Conservation (phyloP, 768 basidiomycete species). For the Tulasnella sp. region DNA sequence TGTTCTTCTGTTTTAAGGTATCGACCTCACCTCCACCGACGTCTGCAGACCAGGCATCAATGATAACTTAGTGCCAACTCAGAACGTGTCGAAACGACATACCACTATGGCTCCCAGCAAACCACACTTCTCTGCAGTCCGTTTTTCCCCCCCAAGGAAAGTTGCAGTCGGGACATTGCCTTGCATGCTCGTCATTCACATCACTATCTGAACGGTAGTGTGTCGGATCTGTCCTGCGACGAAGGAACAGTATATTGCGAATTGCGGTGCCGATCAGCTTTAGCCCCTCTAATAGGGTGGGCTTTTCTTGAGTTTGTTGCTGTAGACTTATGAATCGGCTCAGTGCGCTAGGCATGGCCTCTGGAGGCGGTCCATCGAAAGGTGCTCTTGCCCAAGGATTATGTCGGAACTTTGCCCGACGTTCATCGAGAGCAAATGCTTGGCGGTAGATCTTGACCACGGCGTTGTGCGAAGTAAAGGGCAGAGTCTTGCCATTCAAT, state of each 20-base stretch:
- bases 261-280: not conserved
- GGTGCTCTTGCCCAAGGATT: slow-evolving; percentile 1
- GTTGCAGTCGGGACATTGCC: not conserved
- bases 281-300: not conserved
- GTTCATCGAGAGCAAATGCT: slow-evolving; percentile 22
- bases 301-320: not conserved
- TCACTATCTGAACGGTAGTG: not conserved
- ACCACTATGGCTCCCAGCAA: slow-evolving; percentile 32
- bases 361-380: not conserved
- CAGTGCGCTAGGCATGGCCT: not conserved
- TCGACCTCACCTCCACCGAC: not conserved
- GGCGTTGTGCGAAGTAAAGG: slow-evolving; percentile 23
- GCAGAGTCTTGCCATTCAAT: slow-evolving; percentile 21
- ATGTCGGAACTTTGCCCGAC: slow-evolving; percentile 9
- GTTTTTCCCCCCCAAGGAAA: not conserved
- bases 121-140: slow-evolving; percentile 60
- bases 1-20: not conserved
- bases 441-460: slow-evolving; percentile 25
- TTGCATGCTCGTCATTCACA: not conserved
- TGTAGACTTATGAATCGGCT: not conserved
- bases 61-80: not conserved
- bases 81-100: not conserved
- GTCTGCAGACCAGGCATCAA: not conserved
- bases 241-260: not conserved
- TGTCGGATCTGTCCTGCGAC: not conserved